Evolutionary conservation across 108 stramenopile species (phyloP), one percentile per base, ranked within the genome.

Genomic region (Cyclotella baltica): DNA sequence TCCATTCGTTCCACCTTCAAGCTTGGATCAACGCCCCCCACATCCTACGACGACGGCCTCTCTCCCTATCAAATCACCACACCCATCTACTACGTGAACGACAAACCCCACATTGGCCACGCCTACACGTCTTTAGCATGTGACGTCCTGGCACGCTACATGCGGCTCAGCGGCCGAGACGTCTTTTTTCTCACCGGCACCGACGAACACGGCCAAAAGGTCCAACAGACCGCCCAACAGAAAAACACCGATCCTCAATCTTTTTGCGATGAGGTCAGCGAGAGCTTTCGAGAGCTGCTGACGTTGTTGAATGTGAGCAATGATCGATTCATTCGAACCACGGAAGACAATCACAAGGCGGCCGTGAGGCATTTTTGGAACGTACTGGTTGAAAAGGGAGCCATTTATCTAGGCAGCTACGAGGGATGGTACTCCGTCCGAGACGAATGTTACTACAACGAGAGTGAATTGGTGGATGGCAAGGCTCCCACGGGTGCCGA

Each of bases 151-250:
- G 97, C 98, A 6, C 86, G 99, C 62, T 99, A 92, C 86, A 90
- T 94, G 97, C 86, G 98, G n/a, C 75, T 97, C 27, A 84, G 82
- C 28, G 97, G 98, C 4, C 85, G 94, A 2, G 88, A 92, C 29
- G 97, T 97, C 0, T 96, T 92, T 84, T 98, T 99, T 76, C 80
- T 98, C 30, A 96, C 85, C 50, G 99, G 99, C 37, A 96, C 98
- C 9, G 99, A 99, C 84, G 99, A 99, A 85, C 98, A 98, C 67
- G 99, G 99, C 0, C 97, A 96, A 88, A 98, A 98, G 83, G 97
- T 98, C 37, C 89, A 97, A 78, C 87, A 90, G 67, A 90, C 93
- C 31, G 98, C 97, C 15, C 77, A 73, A 28, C 89, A 87, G 25
- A 72, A 70, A 62, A 94, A 92, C 25, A 62, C 89, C 56, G 77